A percentile compares a stretch with the other conserved stretches of the same genome.
phyloP scores from a whole-genome alignment of 345 rosid species.

The Kandelia obovata region DNA sequence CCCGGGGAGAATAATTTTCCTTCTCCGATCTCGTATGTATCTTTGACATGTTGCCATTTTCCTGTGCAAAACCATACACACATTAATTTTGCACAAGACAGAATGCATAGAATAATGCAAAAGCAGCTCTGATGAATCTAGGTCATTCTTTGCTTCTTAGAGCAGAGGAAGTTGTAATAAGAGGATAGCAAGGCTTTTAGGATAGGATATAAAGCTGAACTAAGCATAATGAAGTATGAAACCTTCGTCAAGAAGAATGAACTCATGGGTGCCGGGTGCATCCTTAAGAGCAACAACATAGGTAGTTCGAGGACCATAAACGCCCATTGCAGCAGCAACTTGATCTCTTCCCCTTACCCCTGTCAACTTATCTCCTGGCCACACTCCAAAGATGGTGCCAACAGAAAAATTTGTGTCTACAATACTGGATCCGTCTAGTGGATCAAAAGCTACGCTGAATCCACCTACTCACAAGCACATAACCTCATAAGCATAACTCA shows the following conservation, averaged over 20 bases:
- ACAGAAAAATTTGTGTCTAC: constrained; percentile 87
- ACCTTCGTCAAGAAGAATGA: constrained; percentile 99
- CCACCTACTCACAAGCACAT: constrained; percentile 46
- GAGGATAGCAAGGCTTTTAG: too few species aligned
- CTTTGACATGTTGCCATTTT: constrained; percentile 96
- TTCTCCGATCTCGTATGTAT: constrained; percentile 76
- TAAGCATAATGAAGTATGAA: neutral
- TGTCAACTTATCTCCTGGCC: constrained; percentile 93
- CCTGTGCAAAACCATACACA: constrained; percentile 38
- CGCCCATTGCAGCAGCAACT: constrained; percentile 95
- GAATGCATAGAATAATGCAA: too few species aligned
- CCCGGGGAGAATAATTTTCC: constrained; percentile 97
- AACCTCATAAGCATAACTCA: constrained; percentile 7
- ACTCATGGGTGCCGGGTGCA: constrained; percentile 86
- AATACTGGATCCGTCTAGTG: constrained; percentile 78
- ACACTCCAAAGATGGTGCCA: constrained; percentile 95
- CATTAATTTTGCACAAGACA: too few species aligned
- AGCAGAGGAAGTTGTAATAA: too few species aligned
- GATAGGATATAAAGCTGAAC: too few species aligned
- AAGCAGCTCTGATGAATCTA: too few species aligned
- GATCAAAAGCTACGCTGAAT: constrained; percentile 91
- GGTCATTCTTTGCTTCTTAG: too few species aligned
- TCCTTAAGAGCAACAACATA: constrained; percentile 85
- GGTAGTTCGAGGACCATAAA: constrained; percentile 88
- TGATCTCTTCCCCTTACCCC: constrained; percentile 82